A percentile compares a stretch with the other conserved stretches of the same genome.
These are phyloP conservation scores for Tinospora cordifolia DNA, from an alignment of 164 flowering plant species.

Conservation along the genomic window DNA sequence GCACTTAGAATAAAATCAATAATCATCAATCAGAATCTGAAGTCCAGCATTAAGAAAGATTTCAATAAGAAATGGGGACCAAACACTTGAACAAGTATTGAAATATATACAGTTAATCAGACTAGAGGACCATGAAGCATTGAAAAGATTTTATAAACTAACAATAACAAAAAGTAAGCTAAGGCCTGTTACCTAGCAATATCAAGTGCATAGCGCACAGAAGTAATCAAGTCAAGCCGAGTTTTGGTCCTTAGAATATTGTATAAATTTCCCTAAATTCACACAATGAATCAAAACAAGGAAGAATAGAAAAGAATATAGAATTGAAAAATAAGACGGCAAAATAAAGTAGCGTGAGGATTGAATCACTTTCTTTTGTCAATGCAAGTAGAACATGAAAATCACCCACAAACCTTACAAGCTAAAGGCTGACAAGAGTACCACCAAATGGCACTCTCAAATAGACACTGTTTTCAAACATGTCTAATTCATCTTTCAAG, in stretches of 20 bases:
- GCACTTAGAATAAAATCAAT: no score
- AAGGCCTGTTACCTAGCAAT: constrained; percentile 43
- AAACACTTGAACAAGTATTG: no score
- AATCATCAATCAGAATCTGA: no score
- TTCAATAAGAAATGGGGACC: no score
- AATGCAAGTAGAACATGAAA: background rate
- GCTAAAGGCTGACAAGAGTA: background rate
- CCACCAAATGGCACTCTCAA: no score
- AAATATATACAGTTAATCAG: background rate
- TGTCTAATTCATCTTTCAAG: background rate
- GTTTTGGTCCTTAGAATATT: constrained; percentile 32
- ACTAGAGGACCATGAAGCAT: no score
- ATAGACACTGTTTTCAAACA: no score
- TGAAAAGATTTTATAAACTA: background rate
- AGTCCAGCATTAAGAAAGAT: no score
- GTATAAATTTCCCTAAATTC: constrained; percentile 33
- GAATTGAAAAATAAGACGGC: background rate
- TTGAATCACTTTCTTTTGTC: no score
- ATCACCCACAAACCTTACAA: background rate
- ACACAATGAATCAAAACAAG: background rate
- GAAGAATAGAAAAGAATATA: background rate
- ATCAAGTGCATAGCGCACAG: constrained; percentile 54
- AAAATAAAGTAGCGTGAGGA: no score
- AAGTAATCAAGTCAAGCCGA: constrained; percentile 37
- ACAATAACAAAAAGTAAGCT: constrained; percentile 1